Conservation (phyloP, 2,329 filamentous ascomycete genomes). For the Monosporascus sp. region DNA sequence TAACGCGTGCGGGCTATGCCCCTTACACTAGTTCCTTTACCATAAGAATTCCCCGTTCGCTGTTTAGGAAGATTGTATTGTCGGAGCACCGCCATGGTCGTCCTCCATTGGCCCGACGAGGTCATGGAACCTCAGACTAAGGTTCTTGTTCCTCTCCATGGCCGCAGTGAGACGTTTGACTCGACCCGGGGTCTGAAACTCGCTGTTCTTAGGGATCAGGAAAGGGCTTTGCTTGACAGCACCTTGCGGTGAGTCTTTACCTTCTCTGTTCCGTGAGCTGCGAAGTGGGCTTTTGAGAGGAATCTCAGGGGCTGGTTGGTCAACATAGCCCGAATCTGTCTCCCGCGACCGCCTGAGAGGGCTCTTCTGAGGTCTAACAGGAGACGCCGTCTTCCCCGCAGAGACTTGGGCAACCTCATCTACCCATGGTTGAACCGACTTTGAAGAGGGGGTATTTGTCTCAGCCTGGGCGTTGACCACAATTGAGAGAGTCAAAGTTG, state of each 20-base stretch:
- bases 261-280: neutral
- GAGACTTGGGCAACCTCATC: no score
- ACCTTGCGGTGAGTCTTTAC: neutral
- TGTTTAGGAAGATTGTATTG: no score
- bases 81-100: no score
- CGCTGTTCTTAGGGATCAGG: neutral
- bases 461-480: no score
- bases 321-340: neutral
- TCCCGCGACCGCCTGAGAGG: no score
- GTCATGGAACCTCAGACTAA: neutral
- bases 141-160: neutral
- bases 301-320: neutral
- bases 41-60: neutral
- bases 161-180: neutral
- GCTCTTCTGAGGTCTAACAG: no score
- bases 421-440: no score
- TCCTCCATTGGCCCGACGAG: neutral
- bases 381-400: no score
- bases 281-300: neutral
- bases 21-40: neutral
- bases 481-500: no score
- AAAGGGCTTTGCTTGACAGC: neutral
- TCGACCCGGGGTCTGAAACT: neutral
- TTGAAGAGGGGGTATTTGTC: no score
- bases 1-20: neutral